Percentiles rank a stretch among this genome's conserved stretches.
These are phyloP conservation scores for Rosa persica DNA, from an alignment of 306 rosid genomes.

Conservation along the genomic window DNA sequence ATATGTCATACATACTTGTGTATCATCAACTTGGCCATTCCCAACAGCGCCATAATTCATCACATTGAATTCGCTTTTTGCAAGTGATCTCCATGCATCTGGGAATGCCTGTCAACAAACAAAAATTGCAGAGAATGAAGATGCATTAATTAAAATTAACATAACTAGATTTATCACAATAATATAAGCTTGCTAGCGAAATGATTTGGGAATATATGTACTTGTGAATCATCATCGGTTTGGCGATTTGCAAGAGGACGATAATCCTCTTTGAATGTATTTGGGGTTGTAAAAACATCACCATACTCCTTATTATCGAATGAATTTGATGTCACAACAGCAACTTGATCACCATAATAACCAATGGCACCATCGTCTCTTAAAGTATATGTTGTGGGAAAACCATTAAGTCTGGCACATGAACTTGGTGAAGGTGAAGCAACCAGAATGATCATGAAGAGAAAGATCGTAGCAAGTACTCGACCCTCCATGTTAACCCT, in stretches of 20 bases:
- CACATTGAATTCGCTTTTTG: conserved; percentile 28
- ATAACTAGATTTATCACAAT: neutral
- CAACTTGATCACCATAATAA: neutral
- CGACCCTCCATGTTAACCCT: neutral
- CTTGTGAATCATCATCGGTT: neutral
- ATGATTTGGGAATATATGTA: neutral
- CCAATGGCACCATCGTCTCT: neutral
- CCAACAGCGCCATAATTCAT: conserved; percentile 43
- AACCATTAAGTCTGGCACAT: neutral
- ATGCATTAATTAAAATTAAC: neutral
- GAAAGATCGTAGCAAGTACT: neutral
- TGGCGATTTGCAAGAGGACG: neutral
- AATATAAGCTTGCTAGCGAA: neutral
- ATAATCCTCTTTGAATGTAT: neutral
- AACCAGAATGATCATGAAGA: neutral
- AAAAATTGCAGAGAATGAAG: neutral
- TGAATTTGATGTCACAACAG: neutral
- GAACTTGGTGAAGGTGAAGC: neutral
- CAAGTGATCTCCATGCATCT: neutral
- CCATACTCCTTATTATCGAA: neutral
- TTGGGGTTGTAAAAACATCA: neutral
- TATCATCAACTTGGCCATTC: conserved; percentile 45
- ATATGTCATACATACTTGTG: conserved; percentile 19
- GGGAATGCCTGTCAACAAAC: neutral
- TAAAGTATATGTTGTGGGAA: neutral